Base-by-base conservation (phyloP, 225 moss, liverwort and hornwort genomes). In the Lunularia cruciata region DNA sequence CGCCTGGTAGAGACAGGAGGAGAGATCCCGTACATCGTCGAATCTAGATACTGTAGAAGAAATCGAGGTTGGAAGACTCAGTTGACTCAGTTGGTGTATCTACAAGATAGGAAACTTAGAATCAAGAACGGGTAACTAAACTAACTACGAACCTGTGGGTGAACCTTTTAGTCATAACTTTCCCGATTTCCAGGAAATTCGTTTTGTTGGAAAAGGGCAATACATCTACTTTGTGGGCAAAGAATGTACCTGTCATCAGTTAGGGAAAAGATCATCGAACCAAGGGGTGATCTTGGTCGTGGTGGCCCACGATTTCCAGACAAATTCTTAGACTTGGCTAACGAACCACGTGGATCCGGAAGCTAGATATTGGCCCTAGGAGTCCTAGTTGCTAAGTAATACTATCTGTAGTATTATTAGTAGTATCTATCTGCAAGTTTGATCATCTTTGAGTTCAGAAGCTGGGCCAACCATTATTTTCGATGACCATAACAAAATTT, bases 351-450 rank as follows among this genome's bases (percentile, higher is more conserved):
- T 15, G 16, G 60, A 60, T 39, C 8, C 19, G 15, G 37, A 60
- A 23, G 60, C 60, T 14, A 60, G 60, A 25, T 60, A 33, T 33
- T 60, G 60, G 60, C 22, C 32, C 23, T 60, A 38, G 60, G 60
- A 60, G 60, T 33, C 60, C 3, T 37, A 60, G 18, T 60, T 38
- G 0, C 10, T 60, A 20, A 60, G 60, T 15, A 22, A 36, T 23
- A 2, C 57, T 10, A 32, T 58, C n/a, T n/a, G n/a, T n/a, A n/a
- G n/a, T n/a, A n/a, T n/a, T n/a, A n/a, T n/a, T n/a, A n/a, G n/a
- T n/a, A n/a, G n/a, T n/a, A n/a, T n/a, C n/a, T n/a, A n/a, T n/a
- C n/a, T n/a, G n/a, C n/a, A n/a, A n/a, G n/a, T n/a, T n/a, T n/a
- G n/a, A n/a, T n/a, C n/a, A n/a, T n/a, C n/a, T n/a, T n/a, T n/a